phyloP scores from a whole-genome alignment of 768 basidiomycete genomes.

The Ramaria sp. region DNA sequence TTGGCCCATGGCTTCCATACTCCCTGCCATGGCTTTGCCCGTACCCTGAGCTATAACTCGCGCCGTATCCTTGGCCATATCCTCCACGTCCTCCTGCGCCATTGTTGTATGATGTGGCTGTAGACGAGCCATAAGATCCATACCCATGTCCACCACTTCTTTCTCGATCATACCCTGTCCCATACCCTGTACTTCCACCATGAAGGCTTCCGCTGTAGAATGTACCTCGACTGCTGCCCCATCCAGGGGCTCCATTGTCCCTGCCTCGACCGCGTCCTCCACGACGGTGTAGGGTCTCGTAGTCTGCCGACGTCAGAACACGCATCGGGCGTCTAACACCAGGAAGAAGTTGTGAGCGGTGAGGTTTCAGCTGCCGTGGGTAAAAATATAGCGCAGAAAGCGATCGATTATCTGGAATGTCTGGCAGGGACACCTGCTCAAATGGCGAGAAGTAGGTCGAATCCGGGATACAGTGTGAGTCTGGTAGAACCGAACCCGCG shows the following conservation, averaged over 20 bases:
- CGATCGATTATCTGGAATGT: conserved; percentile 81
- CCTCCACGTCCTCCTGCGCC: conserved; percentile 15
- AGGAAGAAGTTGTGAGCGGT: conserved; percentile 73
- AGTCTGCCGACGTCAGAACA: conserved; percentile 56
- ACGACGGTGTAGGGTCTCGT: conserved; percentile 50
- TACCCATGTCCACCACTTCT: conserved; percentile 12
- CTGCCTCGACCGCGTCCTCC: conserved; percentile 17
- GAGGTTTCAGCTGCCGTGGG: conserved; percentile 78
- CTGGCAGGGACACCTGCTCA: conserved; percentile 43
- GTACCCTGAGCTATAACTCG: conserved; percentile 8
- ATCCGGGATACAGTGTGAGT: conserved; percentile 84
- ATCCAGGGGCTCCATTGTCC: conserved; percentile 15
- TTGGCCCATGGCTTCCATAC: neutral
- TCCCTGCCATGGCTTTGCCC: conserved; percentile 8
- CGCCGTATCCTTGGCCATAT: conserved; percentile 12
- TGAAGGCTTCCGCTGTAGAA: neutral
- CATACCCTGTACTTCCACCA: neutral
- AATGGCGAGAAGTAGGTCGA: conserved; percentile 82
- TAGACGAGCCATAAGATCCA: conserved; percentile 17
- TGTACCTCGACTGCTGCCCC: conserved; percentile 11
- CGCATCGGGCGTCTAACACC: conserved; percentile 52
- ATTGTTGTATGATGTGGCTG: conserved; percentile 17
- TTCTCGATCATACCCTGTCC: conserved; percentile 10
- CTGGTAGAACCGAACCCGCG: conserved; percentile 68
- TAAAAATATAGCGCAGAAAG: conserved; percentile 83